phyloP scores from a whole-genome alignment of 345 rosid genomes.

The Pugionium dolabratum region DNA sequence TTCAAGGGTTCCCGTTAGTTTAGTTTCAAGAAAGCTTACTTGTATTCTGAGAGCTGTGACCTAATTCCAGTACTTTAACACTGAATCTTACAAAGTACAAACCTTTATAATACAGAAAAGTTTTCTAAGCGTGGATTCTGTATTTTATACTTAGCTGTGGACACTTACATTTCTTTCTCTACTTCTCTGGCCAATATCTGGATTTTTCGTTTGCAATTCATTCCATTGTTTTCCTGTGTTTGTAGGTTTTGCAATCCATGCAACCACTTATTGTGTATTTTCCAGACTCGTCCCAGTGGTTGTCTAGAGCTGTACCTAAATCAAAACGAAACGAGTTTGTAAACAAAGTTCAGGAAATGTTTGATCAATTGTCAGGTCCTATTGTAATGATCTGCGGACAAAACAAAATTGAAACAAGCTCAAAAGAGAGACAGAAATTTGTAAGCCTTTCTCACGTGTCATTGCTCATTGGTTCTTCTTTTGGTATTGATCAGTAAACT shows the following conservation, averaged over 20 bases:
- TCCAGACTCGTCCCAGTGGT: conserved; percentile 87
- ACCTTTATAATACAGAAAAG: background rate
- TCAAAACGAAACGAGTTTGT: conserved; percentile 72
- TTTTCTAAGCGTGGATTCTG: background rate
- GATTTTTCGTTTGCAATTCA: conserved; percentile 1
- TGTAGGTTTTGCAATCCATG: conserved; percentile 74
- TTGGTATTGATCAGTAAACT: conserved; percentile 5
- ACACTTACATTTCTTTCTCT: background rate
- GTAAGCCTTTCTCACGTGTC: conserved; percentile 55
- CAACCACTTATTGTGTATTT: conserved; percentile 92
- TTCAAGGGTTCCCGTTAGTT: conserved; percentile 4
- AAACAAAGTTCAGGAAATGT: conserved; percentile 66
- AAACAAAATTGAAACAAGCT: conserved; percentile 73
- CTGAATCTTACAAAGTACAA: background rate
- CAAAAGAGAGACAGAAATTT: conserved; percentile 79
- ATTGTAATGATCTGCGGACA: conserved; percentile 89
- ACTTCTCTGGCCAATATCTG: background rate
- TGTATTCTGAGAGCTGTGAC: background rate
- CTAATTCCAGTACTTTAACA: background rate
- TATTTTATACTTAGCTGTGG: background rate
- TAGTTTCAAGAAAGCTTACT: conserved; percentile 1
- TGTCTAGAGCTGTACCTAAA: conserved; percentile 89
- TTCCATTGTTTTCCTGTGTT: conserved; percentile 31
- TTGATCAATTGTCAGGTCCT: conserved; percentile 78
- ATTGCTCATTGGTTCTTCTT: conserved; percentile 16